Percentiles rank a stretch among this genome's conserved stretches.
Evolutionary conservation across 2,329 filamentous ascomycete genomes (phyloP).

Genomic region (Aspergillus fumigatus): DNA sequence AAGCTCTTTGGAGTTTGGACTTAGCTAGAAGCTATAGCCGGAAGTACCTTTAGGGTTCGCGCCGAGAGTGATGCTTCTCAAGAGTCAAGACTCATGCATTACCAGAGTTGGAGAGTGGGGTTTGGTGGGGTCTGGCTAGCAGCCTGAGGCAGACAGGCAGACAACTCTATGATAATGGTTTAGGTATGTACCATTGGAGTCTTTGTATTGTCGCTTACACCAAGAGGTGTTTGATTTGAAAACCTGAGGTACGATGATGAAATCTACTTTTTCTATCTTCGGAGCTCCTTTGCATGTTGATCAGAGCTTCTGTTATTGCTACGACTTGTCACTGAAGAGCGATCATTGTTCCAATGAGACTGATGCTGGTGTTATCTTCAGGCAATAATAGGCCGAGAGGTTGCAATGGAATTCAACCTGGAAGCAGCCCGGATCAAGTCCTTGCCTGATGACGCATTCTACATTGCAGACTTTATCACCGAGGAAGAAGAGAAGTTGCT

Average conservation of each 20-base stretch:
- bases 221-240: not conserved
- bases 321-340: not conserved
- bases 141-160: constrained; percentile 1
- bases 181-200: constrained; percentile 5
- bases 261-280: not conserved
- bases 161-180: not conserved
- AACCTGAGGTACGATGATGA: not conserved
- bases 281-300: not conserved
- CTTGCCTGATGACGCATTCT: constrained; percentile 58
- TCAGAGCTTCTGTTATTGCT: not conserved
- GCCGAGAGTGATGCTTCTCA: not conserved
- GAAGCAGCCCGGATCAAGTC: constrained; percentile 27
- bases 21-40: not conserved
- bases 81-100: not conserved
- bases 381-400: not conserved
- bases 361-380: not conserved
- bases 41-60: not conserved
- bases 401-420: constrained; percentile 19
- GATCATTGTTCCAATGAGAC: not conserved
- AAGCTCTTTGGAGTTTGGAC: not conserved
- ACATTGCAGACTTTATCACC: constrained; percentile 81
- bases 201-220: not conserved
- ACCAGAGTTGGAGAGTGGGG: not conserved
- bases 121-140: not conserved
- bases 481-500: constrained; percentile 67